Percentiles rank a stretch among this genome's conserved stretches.
Conservation (phyloP, 148 eudicot species). For the Linanthus parryae region DNA sequence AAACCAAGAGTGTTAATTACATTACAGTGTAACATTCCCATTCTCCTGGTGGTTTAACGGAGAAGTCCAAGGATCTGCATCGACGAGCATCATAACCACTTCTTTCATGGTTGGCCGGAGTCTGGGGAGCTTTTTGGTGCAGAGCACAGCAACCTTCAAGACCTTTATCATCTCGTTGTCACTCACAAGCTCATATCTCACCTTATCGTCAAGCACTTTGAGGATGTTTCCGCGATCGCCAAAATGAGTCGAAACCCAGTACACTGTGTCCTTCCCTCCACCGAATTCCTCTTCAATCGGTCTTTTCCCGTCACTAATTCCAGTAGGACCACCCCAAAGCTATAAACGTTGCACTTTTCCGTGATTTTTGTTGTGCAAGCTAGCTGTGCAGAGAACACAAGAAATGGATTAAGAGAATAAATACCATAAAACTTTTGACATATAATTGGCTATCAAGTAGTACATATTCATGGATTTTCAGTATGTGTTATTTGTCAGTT, state of each 20-base stretch:
- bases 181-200: constrained; percentile 16
- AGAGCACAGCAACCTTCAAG: constrained; percentile 52
- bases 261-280: constrained; percentile 74
- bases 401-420: too few species aligned
- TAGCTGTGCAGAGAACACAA: constrained; percentile 56
- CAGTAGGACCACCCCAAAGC: constrained; percentile 83
- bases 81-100: constrained; percentile 85
- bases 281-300: constrained; percentile 66
- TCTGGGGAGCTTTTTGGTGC: constrained; percentile 67
- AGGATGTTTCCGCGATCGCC: constrained; percentile 15
- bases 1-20: too few species aligned
- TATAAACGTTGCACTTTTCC: constrained; percentile 79
- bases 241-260: constrained; percentile 51
- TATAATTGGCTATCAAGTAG: too few species aligned
- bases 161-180: constrained; percentile 45
- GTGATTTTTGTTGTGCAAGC: constrained; percentile 66
- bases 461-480: too few species aligned
- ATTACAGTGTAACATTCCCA: constrained; percentile 16
- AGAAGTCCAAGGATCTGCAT: constrained; percentile 42
- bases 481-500: too few species aligned
- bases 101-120: constrained; percentile 77
- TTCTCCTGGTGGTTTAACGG: constrained; percentile 10
- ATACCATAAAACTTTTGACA: too few species aligned
- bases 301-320: constrained; percentile 74
- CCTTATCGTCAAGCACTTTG: constrained; percentile 36